Evolutionary conservation across 2,329 filamentous ascomycete species (phyloP).

Genomic region (Exophiala viscosa): DNA sequence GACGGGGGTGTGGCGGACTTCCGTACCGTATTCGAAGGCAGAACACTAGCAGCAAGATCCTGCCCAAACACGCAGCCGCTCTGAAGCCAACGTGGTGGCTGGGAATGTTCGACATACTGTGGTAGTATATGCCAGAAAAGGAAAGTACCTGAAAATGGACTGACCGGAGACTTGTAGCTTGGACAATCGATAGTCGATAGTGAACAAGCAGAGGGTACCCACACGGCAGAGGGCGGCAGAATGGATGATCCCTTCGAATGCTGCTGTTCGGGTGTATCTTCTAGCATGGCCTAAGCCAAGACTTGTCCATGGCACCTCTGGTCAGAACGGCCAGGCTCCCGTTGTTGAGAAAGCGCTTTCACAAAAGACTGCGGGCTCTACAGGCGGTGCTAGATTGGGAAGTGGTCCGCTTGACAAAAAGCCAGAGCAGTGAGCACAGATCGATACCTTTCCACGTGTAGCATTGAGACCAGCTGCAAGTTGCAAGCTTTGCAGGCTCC

Average conservation of each 20-base stretch:
- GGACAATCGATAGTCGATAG: background rate
- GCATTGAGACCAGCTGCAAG: no score
- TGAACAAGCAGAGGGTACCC: background rate
- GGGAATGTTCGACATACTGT: background rate
- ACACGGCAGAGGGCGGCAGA: background rate
- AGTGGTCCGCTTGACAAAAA: no score
- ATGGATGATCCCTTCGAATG: background rate
- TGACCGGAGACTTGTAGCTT: background rate
- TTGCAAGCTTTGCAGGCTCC: no score
- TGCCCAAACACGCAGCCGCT: no score
- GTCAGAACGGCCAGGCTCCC: background rate
- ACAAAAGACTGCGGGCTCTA: no score
- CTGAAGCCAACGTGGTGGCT: background rate
- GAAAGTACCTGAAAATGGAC: background rate
- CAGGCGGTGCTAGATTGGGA: no score
- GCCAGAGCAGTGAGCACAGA: no score
- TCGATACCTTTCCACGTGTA: no score
- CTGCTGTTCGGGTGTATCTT: background rate
- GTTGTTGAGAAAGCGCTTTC: no score
- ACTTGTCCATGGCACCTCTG: background rate
- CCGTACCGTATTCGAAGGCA: background rate
- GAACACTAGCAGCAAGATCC: no score
- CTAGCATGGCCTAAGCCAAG: background rate
- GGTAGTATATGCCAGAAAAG: background rate
- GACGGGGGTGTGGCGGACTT: background rate